These are phyloP conservation scores for Astrothelium macrocarpum DNA, from an alignment of 495 filamentous ascomycete species.

Conservation along the genomic window DNA sequence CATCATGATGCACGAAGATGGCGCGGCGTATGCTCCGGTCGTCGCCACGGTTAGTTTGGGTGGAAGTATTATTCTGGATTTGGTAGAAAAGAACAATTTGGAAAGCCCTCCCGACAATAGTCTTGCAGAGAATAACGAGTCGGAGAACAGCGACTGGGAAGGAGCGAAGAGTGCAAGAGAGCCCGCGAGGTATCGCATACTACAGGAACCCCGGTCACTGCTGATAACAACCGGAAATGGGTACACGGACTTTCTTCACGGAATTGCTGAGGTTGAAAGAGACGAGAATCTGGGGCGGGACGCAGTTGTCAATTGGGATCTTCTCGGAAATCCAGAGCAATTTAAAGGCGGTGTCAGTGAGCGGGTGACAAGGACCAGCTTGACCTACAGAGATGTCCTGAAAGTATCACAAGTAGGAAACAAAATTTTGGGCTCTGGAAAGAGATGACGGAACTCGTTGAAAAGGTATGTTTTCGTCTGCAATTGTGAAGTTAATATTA, in stretches of 20 bases:
- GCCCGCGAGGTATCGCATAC: slow-evolving; percentile 47
- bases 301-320: slow-evolving; percentile 73
- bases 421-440: slow-evolving; percentile 20
- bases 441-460: slow-evolving; percentile 2
- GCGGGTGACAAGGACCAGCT: slow-evolving; percentile 63
- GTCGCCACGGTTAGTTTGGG: slow-evolving; percentile 88
- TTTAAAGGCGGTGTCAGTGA: slow-evolving; percentile 49
- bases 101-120: no score
- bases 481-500: no score
- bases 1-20: slow-evolving; percentile 96
- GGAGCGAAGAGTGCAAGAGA: slow-evolving; percentile 19
- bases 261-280: slow-evolving; percentile 29
- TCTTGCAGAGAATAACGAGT: slow-evolving; percentile 14
- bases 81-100: slow-evolving; percentile 55
- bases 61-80: slow-evolving; percentile 63
- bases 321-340: slow-evolving; percentile 52
- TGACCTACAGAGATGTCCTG: slow-evolving; percentile 89
- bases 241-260: slow-evolving; percentile 32
- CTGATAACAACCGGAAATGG: slow-evolving; percentile 30
- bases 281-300: slow-evolving; percentile 32
- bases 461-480: no score
- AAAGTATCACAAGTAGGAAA: slow-evolving; percentile 46
- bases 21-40: slow-evolving; percentile 71
- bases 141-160: slow-evolving; percentile 21
- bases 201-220: slow-evolving; percentile 67